Conservation (phyloP, 495 filamentous ascomycete genomes). For the Penicillium argentinense region DNA sequence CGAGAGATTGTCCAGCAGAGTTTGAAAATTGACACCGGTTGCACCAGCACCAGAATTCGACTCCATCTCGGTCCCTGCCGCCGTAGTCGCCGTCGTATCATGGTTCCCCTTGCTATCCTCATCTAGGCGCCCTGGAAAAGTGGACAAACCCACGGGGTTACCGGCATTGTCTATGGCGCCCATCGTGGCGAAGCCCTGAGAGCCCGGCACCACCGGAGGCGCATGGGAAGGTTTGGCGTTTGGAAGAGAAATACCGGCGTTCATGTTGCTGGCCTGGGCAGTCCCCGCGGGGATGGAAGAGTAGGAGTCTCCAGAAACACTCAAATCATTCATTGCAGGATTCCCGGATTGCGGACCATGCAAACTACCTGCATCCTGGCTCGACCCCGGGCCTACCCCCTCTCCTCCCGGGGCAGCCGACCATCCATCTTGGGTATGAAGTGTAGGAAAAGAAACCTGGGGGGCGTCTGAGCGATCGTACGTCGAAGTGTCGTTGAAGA, state of each 20-base stretch:
- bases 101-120: slow-evolving; percentile 10
- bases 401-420: slow-evolving; percentile 10
- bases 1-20: slow-evolving; percentile 52
- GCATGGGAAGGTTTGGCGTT: slow-evolving; percentile 43
- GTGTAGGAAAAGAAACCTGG: slow-evolving; percentile 6
- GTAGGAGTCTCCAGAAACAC: slow-evolving; percentile 25
- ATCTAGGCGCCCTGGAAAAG: slow-evolving; percentile 30
- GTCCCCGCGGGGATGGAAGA: slow-evolving; percentile 31
- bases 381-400: slow-evolving; percentile 17
- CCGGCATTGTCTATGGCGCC: slow-evolving; percentile 35
- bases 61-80: not conserved
- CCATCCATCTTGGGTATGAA: slow-evolving; percentile 23
- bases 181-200: slow-evolving; percentile 39
- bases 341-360: slow-evolving; percentile 21
- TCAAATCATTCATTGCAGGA: slow-evolving; percentile 20
- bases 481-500: slow-evolving; percentile 67
- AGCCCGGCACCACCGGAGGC: slow-evolving; percentile 51
- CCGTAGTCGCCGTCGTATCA: no score
- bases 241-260: slow-evolving; percentile 29
- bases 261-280: slow-evolving; percentile 4
- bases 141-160: slow-evolving; percentile 17
- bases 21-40: slow-evolving; percentile 52
- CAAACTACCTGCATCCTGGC: slow-evolving; percentile 24
- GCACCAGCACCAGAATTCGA: slow-evolving; percentile 17
- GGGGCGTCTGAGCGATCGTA: slow-evolving; percentile 36